These are phyloP conservation scores for Acer campestre DNA, from an alignment of 345 rosid genomes.

Conservation along the genomic window DNA sequence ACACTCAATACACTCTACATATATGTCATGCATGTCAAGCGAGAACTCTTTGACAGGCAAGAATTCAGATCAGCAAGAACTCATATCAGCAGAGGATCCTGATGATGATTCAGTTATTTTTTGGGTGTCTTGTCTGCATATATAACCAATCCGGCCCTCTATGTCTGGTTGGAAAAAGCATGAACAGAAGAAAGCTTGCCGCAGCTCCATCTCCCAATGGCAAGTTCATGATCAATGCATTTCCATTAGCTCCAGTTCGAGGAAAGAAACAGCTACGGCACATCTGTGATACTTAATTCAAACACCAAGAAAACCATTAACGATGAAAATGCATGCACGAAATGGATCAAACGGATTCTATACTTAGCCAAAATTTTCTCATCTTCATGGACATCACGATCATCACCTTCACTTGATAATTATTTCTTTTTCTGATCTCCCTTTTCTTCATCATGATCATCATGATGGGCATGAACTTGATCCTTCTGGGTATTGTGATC, in stretches of 20 bases:
- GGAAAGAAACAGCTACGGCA: constrained; percentile 44
- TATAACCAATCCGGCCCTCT: constrained; percentile 49
- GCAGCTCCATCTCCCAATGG: constrained; percentile 42
- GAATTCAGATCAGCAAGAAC: too few relatives aligned
- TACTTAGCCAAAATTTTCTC: too few relatives aligned
- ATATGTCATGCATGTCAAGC: too few relatives aligned
- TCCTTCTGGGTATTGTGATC: too few relatives aligned
- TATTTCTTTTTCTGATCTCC: background rate
- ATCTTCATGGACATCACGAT: too few relatives aligned
- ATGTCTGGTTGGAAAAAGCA: constrained; percentile 51
- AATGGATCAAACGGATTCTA: constrained; percentile 36
- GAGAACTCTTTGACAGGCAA: too few relatives aligned
- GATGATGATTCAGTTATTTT: background rate
- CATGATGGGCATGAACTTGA: too few relatives aligned
- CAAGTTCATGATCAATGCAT: constrained; percentile 27
- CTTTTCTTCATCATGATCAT: background rate
- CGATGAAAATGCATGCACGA: constrained; percentile 49
- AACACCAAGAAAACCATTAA: constrained; percentile 51
- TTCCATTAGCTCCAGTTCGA: constrained; percentile 20
- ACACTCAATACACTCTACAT: too few relatives aligned
- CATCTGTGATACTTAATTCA: constrained; percentile 43
- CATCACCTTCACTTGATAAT: too few relatives aligned
- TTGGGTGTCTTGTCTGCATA: background rate
- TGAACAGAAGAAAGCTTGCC: constrained; percentile 40
- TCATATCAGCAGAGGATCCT: too few relatives aligned